Base-by-base conservation (phyloP, 1,139 yeast genomes). In the Blastobotrys capitulatus region DNA sequence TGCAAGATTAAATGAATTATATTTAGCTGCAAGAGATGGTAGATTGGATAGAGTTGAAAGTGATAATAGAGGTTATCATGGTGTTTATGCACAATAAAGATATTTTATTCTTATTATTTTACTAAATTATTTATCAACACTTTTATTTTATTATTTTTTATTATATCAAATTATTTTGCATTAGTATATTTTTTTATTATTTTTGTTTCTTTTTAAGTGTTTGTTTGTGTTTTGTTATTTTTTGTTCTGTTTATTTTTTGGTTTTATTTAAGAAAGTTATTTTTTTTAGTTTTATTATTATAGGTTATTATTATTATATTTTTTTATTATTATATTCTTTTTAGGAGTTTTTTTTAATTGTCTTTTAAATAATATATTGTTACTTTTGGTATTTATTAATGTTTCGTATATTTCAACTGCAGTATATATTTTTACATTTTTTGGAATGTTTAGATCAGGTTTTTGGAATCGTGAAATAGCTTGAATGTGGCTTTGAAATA, bases 1-100 rank as follows among this genome's bases (percentile, higher is more conserved):
- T 31, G 70, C 70, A 20, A 57, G 77, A 50, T 71, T 80, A 57
- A 74, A 74, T 53, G 76, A 74, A 58, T 61, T 74, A 44, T 74
- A 74, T 54, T 57, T 72, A 39, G 77, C 77, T 43, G 76, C 77
- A 12, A 68, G 75, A 46, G 77, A 74, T 52, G 78, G 77, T 9
- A 71, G 77, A 47, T 59, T 74, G 39, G 78, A 74, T 57, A 61
- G 77, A n/a, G 65, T 74, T 55, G 78, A 74, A 47, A 66, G 75
- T 22, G 73, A 68, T 47, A 62, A 75, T 5, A 64, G 73, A 47
- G 75, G 76, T 3, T 73, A 63, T 54, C 71, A 68, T 45, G 71
- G 71, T 27, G 72, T 69, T 29, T 69, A 67, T 53, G 72, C 72
- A 39, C 71, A 67, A 54, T 68, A 64, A 60, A 16, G 35, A 40